These are phyloP conservation scores for Withania somnifera DNA, from an alignment of 305 asterid species.

Conservation along the genomic window DNA sequence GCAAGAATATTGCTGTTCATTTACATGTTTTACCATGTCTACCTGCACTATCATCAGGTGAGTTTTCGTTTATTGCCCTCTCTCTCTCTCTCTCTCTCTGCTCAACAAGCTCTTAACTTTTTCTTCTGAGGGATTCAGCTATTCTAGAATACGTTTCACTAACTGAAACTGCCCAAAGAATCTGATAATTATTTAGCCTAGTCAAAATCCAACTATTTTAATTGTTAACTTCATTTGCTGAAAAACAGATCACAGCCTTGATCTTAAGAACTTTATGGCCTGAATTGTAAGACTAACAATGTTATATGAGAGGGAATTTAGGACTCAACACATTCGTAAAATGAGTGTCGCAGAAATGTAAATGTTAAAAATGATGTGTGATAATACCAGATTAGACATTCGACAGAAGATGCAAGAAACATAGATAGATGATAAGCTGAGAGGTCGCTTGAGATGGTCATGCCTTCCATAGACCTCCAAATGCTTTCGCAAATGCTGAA, in stretches of 20 bases:
- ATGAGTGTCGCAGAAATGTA: background rate
- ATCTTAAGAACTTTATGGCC: background rate
- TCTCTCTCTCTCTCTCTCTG: background rate
- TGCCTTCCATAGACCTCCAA: background rate
- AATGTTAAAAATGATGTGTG: background rate
- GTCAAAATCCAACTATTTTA: background rate
- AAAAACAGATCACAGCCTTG: background rate
- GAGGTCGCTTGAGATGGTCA: background rate
- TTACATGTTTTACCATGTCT: slow-evolving; percentile 83
- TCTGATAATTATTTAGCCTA: background rate
- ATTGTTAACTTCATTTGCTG: background rate
- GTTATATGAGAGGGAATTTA: background rate
- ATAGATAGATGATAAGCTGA: background rate
- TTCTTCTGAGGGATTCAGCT: background rate
- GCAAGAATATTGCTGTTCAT: slow-evolving; percentile 83
- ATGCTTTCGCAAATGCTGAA: background rate
- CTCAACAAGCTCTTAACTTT: background rate
- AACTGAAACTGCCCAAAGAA: background rate
- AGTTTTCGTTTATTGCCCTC: background rate
- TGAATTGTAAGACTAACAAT: background rate
- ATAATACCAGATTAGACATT: background rate
- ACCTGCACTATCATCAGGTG: slow-evolving; percentile 74
- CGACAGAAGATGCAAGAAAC: background rate
- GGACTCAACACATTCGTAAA: background rate
- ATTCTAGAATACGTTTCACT: background rate